Base-by-base conservation (phyloP, 2,329 filamentous ascomycete genomes). In the Fusarium circinatum region DNA sequence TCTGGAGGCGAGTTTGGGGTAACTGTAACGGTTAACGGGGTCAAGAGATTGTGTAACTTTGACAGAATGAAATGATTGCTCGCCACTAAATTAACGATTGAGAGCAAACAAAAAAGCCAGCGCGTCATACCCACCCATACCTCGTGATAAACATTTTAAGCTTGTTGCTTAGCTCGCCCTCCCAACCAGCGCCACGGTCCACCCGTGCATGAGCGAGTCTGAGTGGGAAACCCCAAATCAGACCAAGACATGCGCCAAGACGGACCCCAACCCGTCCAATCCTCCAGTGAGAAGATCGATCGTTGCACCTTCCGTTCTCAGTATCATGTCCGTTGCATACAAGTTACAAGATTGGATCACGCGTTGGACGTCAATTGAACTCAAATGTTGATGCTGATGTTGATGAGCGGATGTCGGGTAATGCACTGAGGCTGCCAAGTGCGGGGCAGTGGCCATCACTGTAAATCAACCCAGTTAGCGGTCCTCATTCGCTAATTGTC, bases 231-330 rank as follows among this genome's bases (percentile, higher is more conserved):
- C 52, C 26, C 57, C 47, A 62, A 49, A 45, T 55, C 39, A 45
- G 30, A 30, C 26, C 34, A 39, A 47, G 49, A 42, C 61, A 66
- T 65, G 6, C 22, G 71, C 74, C 74, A 76, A 75, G 71, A 32
- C 71, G 61, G 57, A 63, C 57, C 28, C 48, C 30, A 56, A 48
- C 32, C 41, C 47, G 39, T 18, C 13, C 58, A 62, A 57, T 38
- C 44, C 57, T 51, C 45, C 61, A 65, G 55, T 51, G 57, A 65
- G 30, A 66, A 39, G 65, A 76, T 76, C 61, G 62, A 62, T 74
- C 60, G 56, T 49, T 55, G 15, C 70, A 77, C 75, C 75, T 77
- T 77, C 75, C 75, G 24, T 74, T 73, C 68, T 48, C 12, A 68
- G 76, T 62, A 75, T 65, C 49, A 69, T 52, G 62, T 62, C 72